Conservation (phyloP, 495 filamentous ascomycete species). For the Aspergillus hancockii region DNA sequence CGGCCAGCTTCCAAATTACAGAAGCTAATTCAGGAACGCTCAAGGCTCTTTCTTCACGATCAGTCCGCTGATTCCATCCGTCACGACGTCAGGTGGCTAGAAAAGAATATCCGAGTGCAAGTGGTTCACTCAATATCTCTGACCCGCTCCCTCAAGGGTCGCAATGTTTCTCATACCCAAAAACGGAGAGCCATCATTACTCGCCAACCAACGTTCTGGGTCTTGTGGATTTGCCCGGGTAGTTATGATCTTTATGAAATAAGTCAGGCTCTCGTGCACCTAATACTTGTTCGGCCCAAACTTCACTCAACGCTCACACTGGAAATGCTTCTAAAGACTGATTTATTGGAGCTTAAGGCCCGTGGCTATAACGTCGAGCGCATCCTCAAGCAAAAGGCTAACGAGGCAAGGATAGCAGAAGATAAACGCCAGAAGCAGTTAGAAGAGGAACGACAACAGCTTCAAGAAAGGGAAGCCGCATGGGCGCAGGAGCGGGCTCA, state of each 20-base stretch:
- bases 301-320: constrained; percentile 83
- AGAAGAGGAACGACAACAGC: constrained; percentile 67
- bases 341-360: constrained; percentile 70
- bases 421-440: constrained; percentile 73
- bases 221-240: constrained; percentile 60
- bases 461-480: constrained; percentile 64
- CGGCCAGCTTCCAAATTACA: constrained; percentile 58
- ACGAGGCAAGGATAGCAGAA: constrained; percentile 82
- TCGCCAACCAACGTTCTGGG: constrained; percentile 44
- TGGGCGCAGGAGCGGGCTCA: constrained; percentile 42
- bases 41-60: constrained; percentile 84
- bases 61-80: constrained; percentile 66
- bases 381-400: constrained; percentile 80
- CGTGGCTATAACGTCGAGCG: constrained; percentile 95
- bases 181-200: constrained; percentile 69
- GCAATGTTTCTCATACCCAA: constrained; percentile 64
- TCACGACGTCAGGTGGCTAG: constrained; percentile 85
- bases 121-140: constrained; percentile 74
- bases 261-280: constrained; percentile 73
- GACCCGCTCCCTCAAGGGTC: constrained; percentile 68
- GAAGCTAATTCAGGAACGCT: constrained; percentile 80
- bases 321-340: constrained; percentile 82
- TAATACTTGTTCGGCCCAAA: constrained; percentile 80
- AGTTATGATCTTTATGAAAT: constrained; percentile 85
- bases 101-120: constrained; percentile 78